phyloP scores from a whole-genome alignment of 805 yeast species.

The Osmozyma mogii region DNA sequence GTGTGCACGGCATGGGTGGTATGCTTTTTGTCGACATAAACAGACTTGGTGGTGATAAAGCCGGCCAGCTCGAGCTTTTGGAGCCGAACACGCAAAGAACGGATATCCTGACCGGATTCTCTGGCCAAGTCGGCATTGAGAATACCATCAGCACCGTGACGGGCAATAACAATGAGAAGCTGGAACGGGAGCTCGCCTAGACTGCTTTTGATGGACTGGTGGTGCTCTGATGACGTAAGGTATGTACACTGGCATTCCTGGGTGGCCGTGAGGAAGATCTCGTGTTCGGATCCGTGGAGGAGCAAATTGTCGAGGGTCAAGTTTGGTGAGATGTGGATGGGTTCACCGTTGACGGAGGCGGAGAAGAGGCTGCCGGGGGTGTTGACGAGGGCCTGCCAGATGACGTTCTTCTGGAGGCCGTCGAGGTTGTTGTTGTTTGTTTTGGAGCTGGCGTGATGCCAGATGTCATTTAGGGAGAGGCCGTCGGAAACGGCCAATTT shows the following conservation, averaged over 20 bases:
- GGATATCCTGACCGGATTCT: conserved; percentile 58
- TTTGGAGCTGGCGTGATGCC: conserved; percentile 6
- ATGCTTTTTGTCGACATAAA: conserved; percentile 37
- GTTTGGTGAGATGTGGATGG: conserved; percentile 3
- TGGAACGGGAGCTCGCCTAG: conserved; percentile 49
- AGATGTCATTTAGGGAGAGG: conserved; percentile 8
- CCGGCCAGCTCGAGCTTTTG: conserved; percentile 45
- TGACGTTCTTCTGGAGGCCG: conserved; percentile 27
- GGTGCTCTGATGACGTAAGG: conserved; percentile 42
- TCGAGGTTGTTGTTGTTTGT: conserved; percentile 15
- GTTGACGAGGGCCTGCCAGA: conserved; percentile 34
- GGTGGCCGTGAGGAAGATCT: conserved; percentile 27
- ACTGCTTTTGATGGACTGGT: conserved; percentile 40
- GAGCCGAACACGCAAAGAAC: conserved; percentile 60
- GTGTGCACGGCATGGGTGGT: conserved; percentile 47
- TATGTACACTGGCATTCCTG: conserved; percentile 51
- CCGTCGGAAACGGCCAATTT: conserved; percentile 11
- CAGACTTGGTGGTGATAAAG: conserved; percentile 34
- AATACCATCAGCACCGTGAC: conserved; percentile 47
- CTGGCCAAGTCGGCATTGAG: conserved; percentile 49
- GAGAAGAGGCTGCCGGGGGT: conserved; percentile 7
- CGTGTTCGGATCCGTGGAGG: conserved; percentile 9
- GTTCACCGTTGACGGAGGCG: conserved; percentile 8
- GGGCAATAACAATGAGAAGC: conserved; percentile 55
- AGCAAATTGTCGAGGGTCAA: conserved; percentile 6